Evolutionary conservation across 129 eudicot genomes (phyloP), one percentile per base, ranked within the genome.

Genomic region (Artemisia tridentata): DNA sequence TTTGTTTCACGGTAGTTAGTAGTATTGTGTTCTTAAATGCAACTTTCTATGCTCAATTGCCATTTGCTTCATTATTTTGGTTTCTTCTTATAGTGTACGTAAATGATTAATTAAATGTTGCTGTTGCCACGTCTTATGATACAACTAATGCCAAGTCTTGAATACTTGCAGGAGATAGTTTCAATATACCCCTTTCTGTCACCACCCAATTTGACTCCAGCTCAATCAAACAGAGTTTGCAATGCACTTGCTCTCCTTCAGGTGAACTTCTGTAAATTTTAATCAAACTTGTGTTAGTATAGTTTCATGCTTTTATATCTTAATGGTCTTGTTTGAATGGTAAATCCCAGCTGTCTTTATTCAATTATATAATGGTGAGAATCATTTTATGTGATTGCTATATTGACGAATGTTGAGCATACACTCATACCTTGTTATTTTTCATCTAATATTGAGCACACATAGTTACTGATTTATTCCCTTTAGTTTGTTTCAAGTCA

Each of bases 161-260:
- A 54, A 6, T 80, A 31, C 49, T 72, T 81, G 78, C 87, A 90
- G 97, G 97, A 90, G 80, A 90, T 90, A 61, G 91, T 90, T 34
- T 87, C 91, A 56, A 90, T 90, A 43, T 90, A 90, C 65, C 91
- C 91, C 34, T 85, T 90, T 74, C 67, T 90, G 48, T 90, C 97
- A 58, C 95, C 97, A 4, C 97, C 97, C 57, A 90, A 83, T 75
- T 61, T 90, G 79, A 90, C 97, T 38, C 89, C 89, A 29, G 91
- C 84, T n/a, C 91, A 90, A 62, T 90, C 97, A 41, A 87, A 87
- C 75, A 77, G 97, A 79, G 95, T 87, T 51, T 87, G 97, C 87
- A 87, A 90, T 81, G 95, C 97, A 41, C 95, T 90, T 63, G 95
- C 97, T 3, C 88, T 90, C 56, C 97, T 90, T 78, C 97, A 92